phyloP scores from a whole-genome alignment of 495 filamentous ascomycete species.

The Sordaria brevicollis region DNA sequence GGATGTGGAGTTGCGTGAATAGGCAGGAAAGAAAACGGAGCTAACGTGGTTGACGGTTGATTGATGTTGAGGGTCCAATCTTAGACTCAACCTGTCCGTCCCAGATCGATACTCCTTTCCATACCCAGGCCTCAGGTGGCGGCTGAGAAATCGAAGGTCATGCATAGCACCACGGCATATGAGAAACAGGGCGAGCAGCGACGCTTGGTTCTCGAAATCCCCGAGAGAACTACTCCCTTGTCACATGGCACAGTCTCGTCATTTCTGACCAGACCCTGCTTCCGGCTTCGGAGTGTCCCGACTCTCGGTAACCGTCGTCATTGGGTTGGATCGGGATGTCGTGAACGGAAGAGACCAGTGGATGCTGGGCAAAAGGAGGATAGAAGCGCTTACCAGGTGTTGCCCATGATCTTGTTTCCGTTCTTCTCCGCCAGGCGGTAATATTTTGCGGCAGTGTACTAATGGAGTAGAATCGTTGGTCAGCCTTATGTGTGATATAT shows the following conservation, averaged over 20 bases:
- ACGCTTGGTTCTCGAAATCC: background rate
- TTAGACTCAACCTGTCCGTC: background rate
- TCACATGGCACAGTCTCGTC: background rate
- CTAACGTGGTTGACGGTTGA: background rate
- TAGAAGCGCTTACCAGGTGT: conserved; percentile 71
- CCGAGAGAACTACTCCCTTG: background rate
- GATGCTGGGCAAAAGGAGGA: background rate
- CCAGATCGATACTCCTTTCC: background rate
- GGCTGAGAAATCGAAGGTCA: background rate
- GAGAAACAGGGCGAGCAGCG: background rate
- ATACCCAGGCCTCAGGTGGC: background rate
- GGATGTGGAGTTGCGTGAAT: background rate
- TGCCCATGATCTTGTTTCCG: conserved; percentile 83
- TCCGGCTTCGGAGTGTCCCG: background rate
- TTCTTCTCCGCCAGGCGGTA: conserved; percentile 84
- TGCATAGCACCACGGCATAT: background rate
- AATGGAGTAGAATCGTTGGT: conserved; percentile 20
- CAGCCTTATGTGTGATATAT: conserved; percentile 27
- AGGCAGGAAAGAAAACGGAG: background rate
- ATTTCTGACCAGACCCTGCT: background rate
- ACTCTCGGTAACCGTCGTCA: background rate
- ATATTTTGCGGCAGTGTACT: conserved; percentile 85
- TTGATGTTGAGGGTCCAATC: background rate
- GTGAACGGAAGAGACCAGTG: background rate
- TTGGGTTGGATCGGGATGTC: background rate